Conservation (phyloP, 2,329 filamentous ascomycete genomes). For the Thelonectria olida region DNA sequence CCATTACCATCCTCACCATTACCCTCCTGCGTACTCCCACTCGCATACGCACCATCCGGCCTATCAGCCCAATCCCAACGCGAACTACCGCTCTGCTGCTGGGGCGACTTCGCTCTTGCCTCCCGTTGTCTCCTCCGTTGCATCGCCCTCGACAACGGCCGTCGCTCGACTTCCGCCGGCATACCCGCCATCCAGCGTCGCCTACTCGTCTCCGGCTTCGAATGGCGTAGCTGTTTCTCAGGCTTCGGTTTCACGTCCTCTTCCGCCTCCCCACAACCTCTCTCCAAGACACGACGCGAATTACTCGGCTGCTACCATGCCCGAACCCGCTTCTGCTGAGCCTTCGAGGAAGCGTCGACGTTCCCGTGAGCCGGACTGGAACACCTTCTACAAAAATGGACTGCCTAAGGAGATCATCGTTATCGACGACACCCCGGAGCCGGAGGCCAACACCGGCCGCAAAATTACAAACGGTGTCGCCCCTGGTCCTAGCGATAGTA, state of each 20-base stretch:
- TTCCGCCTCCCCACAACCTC: conserved; percentile 44
- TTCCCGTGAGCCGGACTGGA: conserved; percentile 78
- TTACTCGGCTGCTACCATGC: conserved; percentile 37
- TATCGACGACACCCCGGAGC: conserved; percentile 78
- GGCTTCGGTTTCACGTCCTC: conserved; percentile 40
- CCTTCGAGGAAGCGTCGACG: conserved; percentile 62
- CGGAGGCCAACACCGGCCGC: conserved; percentile 54
- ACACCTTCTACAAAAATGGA: conserved; percentile 83
- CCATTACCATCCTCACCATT: conserved; percentile 72
- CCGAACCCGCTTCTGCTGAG: conserved; percentile 43
- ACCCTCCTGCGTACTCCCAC: conserved; percentile 63
- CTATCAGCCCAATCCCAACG: conserved; percentile 39
- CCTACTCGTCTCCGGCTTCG: conserved; percentile 43
- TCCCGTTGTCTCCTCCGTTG: conserved; percentile 41
- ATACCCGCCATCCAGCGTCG: conserved; percentile 42
- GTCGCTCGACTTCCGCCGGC: conserved; percentile 35
- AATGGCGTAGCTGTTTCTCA: conserved; percentile 46
- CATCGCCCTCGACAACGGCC: conserved; percentile 37
- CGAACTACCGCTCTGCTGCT: conserved; percentile 43
- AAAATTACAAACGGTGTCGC: conserved; percentile 49
- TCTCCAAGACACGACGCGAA: conserved; percentile 40
- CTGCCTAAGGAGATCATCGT: conserved; percentile 87
- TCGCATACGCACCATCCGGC: conserved; percentile 45
- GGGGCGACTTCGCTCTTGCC: conserved; percentile 39
- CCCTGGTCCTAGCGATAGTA: conserved; percentile 42